Conservation (phyloP, 2,329 filamentous ascomycete genomes). For the Talaromyces sp. region DNA sequence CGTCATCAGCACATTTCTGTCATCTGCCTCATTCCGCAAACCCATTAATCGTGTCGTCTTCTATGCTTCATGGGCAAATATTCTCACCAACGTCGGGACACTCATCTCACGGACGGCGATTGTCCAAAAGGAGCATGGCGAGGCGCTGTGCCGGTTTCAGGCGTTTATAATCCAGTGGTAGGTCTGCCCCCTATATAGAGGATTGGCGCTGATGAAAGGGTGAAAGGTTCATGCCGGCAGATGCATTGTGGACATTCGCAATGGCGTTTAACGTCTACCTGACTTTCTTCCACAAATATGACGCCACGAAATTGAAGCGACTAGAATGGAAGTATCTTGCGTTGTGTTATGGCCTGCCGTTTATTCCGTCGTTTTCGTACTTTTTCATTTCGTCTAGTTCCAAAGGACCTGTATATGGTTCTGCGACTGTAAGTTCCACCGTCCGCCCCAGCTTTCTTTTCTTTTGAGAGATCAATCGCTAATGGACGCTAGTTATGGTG, state of each 20-base stretch:
- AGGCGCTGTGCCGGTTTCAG: constrained; percentile 70
- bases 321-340: constrained; percentile 70
- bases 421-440: constrained; percentile 55
- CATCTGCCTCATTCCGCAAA: constrained; percentile 70
- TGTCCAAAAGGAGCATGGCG: constrained; percentile 40
- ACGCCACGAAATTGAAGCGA: constrained; percentile 59
- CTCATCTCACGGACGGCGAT: constrained; percentile 66
- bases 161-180: constrained; percentile 80
- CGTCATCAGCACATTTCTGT: constrained; percentile 67
- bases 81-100: constrained; percentile 72
- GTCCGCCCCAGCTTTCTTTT: too few species aligned
- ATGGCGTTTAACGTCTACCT: constrained; percentile 84
- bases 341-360: constrained; percentile 69
- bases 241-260: constrained; percentile 71
- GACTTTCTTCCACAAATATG: constrained; percentile 73
- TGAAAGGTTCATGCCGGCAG: constrained; percentile 70
- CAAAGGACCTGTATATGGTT: constrained; percentile 64
- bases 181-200: constrained; percentile 25
- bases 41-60: constrained; percentile 85
- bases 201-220: background rate
- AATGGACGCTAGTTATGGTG: constrained; percentile 63
- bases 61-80: constrained; percentile 77
- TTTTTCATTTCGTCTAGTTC: constrained; percentile 57
- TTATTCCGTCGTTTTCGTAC: constrained; percentile 65
- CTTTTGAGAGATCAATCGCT: background rate